Percentiles rank a stretch among this genome's conserved stretches.
Conservation (phyloP, 495 filamentous ascomycete genomes). For the Saxispiralis lemnorum region DNA sequence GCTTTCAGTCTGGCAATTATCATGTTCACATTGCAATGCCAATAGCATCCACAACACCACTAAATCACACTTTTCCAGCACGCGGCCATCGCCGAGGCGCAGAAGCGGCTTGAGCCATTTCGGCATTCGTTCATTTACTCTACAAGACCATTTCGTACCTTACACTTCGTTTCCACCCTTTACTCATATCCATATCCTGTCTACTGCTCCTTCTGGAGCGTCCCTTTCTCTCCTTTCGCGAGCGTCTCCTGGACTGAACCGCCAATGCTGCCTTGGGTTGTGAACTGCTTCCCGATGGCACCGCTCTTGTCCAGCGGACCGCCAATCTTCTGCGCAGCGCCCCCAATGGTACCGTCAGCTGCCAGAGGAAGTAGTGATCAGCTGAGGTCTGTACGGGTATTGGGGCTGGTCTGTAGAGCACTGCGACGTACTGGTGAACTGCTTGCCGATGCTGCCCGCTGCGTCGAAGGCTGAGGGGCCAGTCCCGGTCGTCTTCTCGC, state of each 20-base stretch:
- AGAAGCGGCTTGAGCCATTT: no score
- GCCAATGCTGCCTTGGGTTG: slow-evolving; percentile 24
- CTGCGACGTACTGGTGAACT: slow-evolving; percentile 4
- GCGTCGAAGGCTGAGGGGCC: slow-evolving; percentile 6
- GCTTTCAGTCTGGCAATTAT: no score
- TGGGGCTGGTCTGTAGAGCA: no score
- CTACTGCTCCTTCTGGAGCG: background rate
- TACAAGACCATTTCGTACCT: no score
- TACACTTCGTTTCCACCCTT: no score
- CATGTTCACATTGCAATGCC: no score
- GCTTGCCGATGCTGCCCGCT: slow-evolving; percentile 6
- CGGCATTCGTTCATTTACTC: no score
- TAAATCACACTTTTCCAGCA: no score
- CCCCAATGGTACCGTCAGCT: slow-evolving; percentile 36
- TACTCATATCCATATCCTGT: background rate
- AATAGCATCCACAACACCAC: no score
- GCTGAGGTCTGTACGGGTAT: no score
- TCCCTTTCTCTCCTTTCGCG: slow-evolving; percentile 12
- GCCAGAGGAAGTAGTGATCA: background rate
- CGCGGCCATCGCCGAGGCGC: no score
- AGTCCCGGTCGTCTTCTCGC: slow-evolving; percentile 10
- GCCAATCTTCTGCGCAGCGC: slow-evolving; percentile 34
- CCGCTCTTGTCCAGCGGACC: slow-evolving; percentile 34
- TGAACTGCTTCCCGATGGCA: slow-evolving; percentile 30
- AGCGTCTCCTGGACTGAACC: slow-evolving; percentile 29